Evolutionary conservation across 2,329 filamentous ascomycete species (phyloP).

Genomic region (Botrytis hyacinthi): DNA sequence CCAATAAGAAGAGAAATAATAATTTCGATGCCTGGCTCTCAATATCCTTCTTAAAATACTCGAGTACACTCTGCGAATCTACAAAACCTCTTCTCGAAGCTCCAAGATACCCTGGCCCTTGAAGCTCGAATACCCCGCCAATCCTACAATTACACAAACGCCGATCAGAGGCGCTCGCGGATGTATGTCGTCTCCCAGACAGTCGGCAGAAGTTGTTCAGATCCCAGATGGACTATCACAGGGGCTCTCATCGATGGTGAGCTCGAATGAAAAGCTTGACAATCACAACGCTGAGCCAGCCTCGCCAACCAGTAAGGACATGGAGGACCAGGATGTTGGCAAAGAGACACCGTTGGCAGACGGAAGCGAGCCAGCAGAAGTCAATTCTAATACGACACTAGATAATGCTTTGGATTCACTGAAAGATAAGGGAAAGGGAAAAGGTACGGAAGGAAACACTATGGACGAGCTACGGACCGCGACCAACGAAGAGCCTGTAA

Average conservation of each 20-base stretch:
- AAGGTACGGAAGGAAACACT: conserved; percentile 10
- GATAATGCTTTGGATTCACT: conserved; percentile 12
- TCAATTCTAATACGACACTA: not conserved
- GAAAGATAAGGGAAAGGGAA: conserved; percentile 1
- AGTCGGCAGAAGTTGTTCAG: conserved; percentile 31
- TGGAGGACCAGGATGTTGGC: conserved; percentile 12
- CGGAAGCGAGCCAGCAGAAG: conserved; percentile 10
- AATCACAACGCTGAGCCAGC: conserved; percentile 6
- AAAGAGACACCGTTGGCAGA: conserved; percentile 10
- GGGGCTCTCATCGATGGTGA: conserved; percentile 11
- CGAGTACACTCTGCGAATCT: not conserved
- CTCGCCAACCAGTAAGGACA: conserved; percentile 19
- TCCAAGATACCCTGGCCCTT: conserved; percentile 13
- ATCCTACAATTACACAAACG: conserved; percentile 27
- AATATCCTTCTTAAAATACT: not conserved
- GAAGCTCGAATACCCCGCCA: conserved; percentile 35
- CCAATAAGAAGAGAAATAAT: not conserved
- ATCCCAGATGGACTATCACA: conserved; percentile 30
- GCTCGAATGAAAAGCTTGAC: conserved; percentile 12
- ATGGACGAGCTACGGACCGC: not conserved
- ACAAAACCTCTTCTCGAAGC: conserved; percentile 1
- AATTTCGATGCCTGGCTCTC: not conserved
- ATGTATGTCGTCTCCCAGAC: conserved; percentile 39
- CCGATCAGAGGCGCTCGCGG: conserved; percentile 34
- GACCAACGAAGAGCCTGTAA: conserved; percentile 20